Percentiles rank a stretch among this genome's conserved stretches.
phyloP scores from a whole-genome alignment of 495 filamentous ascomycete species.

The Xylaria bambusicola region DNA sequence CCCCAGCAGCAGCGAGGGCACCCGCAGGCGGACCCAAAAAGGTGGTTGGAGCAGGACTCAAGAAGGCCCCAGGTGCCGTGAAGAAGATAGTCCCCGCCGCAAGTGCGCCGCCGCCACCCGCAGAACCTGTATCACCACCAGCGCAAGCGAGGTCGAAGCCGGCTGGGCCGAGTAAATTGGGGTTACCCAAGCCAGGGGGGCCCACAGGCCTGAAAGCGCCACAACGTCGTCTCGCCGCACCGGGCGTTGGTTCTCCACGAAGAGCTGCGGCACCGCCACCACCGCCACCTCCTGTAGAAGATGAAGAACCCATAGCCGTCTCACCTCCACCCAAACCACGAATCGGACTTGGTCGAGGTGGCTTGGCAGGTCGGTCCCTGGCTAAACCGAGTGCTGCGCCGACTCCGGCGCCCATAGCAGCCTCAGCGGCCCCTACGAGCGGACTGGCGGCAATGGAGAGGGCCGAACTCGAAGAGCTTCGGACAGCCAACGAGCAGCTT shows the following conservation, averaged over 20 bases:
- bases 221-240: slow-evolving; percentile 62
- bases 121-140: slow-evolving; percentile 49
- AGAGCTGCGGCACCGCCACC: slow-evolving; percentile 57
- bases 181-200: slow-evolving; percentile 64
- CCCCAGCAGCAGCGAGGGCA: slow-evolving; percentile 49
- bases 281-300: slow-evolving; percentile 50
- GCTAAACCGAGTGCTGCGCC: slow-evolving; percentile 66
- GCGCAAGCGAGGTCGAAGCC: slow-evolving; percentile 48
- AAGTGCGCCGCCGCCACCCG: slow-evolving; percentile 46
- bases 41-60: slow-evolving; percentile 42
- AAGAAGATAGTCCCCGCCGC: slow-evolving; percentile 52
- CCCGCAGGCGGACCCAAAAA: slow-evolving; percentile 57
- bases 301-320: slow-evolving; percentile 60
- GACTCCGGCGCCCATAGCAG: slow-evolving; percentile 35
- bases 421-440: slow-evolving; percentile 53
- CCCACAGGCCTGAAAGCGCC: slow-evolving; percentile 70
- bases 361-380: slow-evolving; percentile 82
- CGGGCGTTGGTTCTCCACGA: slow-evolving; percentile 64
- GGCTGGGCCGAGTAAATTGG: slow-evolving; percentile 56
- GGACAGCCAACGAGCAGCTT: slow-evolving; percentile 76
- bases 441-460: slow-evolving; percentile 73
- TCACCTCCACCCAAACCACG: slow-evolving; percentile 65
- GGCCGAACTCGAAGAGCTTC: slow-evolving; percentile 87
- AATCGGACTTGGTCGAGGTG: slow-evolving; percentile 70
- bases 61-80: slow-evolving; percentile 41